A percentile compares a stretch with the other conserved stretches of the same genome.
These are phyloP conservation scores for Xylaria palmicola DNA, from an alignment of 495 filamentous ascomycete species.

Conservation along the genomic window DNA sequence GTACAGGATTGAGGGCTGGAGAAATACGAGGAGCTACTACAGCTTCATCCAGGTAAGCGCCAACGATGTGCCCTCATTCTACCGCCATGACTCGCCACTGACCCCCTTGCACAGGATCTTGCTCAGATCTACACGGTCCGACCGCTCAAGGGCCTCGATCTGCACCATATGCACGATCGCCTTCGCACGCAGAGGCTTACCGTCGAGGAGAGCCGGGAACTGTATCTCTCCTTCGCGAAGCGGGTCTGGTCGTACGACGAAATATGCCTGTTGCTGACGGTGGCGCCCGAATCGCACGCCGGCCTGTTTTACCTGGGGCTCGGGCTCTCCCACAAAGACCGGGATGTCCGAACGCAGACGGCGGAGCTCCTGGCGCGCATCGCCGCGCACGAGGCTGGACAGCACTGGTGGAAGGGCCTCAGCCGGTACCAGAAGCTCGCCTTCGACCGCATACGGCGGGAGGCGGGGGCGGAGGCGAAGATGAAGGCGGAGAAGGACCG, in stretches of 20 bases:
- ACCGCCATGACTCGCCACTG: not conserved
- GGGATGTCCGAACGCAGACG: slow-evolving; percentile 71
- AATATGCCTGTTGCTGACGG: slow-evolving; percentile 82
- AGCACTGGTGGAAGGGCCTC: slow-evolving; percentile 86
- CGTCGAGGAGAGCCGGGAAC: slow-evolving; percentile 66
- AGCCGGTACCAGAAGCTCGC: slow-evolving; percentile 87
- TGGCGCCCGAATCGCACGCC: slow-evolving; percentile 81
- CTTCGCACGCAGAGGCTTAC: slow-evolving; percentile 74
- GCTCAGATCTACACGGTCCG: slow-evolving; percentile 62
- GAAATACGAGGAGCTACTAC: slow-evolving; percentile 91
- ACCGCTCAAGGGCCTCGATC: slow-evolving; percentile 79
- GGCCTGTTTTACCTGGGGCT: slow-evolving; percentile 91
- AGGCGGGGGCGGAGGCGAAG: slow-evolving; percentile 51
- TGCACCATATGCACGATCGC: slow-evolving; percentile 89
- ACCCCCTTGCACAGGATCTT: slow-evolving; percentile 50
- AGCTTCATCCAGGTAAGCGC: slow-evolving; percentile 77
- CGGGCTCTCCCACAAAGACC: slow-evolving; percentile 88
- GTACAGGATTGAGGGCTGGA: slow-evolving; percentile 91
- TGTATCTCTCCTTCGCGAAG: slow-evolving; percentile 77
- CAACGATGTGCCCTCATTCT: not conserved
- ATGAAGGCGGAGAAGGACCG: slow-evolving; percentile 31
- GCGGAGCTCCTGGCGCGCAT: slow-evolving; percentile 83
- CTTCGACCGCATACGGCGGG: slow-evolving; percentile 65
- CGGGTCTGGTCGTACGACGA: slow-evolving; percentile 80
- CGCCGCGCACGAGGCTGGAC: slow-evolving; percentile 79